A percentile compares a stretch with the other conserved stretches of the same genome.
Conservation (phyloP, 176 grass and related monocot genomes). For the Bolboschoenus planiculmis region DNA sequence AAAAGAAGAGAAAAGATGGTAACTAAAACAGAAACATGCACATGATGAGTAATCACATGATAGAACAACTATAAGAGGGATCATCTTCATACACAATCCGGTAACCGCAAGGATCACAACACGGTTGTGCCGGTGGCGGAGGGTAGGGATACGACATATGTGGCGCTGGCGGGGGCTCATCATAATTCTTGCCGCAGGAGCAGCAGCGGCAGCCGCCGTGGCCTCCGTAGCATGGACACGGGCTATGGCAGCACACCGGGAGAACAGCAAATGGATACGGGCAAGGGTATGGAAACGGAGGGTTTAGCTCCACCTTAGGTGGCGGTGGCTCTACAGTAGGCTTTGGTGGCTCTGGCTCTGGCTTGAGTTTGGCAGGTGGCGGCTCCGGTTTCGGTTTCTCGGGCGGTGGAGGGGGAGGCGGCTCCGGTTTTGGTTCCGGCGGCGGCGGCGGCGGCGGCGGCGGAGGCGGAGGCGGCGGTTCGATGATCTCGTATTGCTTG, state of each 20-base stretch:
- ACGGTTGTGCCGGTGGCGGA: slow-evolving; percentile 27
- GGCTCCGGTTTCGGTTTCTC: slow-evolving; percentile 1
- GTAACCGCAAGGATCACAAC: slow-evolving; percentile 41
- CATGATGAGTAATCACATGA: slow-evolving; percentile 50
- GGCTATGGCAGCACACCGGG: slow-evolving; percentile 48
- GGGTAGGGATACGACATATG: slow-evolving; percentile 1
- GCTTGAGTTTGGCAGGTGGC: background rate
- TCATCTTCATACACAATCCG: slow-evolving; percentile 66
- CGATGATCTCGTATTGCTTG: slow-evolving; percentile 71
- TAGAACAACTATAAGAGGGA: slow-evolving; percentile 39
- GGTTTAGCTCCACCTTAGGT: slow-evolving; percentile 5
- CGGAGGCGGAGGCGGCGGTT: background rate
- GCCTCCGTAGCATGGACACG: slow-evolving; percentile 36
- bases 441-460: background rate
- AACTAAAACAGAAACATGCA: background rate
- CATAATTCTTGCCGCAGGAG: slow-evolving; percentile 53
- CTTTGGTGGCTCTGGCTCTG: background rate
- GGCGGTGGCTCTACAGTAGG: background rate
- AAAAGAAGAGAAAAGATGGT: background rate
- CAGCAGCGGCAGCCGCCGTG: slow-evolving; percentile 73
- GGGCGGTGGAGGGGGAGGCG: background rate
- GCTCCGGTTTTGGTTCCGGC: background rate
- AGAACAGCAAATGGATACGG: slow-evolving; percentile 46
- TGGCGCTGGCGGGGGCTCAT: background rate
- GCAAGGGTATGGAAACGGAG: slow-evolving; percentile 40